A percentile compares a stretch with the other conserved stretches of the same genome.
Conservation (phyloP, 2,329 filamentous ascomycete species). For the Didymosphaeria variabile region DNA sequence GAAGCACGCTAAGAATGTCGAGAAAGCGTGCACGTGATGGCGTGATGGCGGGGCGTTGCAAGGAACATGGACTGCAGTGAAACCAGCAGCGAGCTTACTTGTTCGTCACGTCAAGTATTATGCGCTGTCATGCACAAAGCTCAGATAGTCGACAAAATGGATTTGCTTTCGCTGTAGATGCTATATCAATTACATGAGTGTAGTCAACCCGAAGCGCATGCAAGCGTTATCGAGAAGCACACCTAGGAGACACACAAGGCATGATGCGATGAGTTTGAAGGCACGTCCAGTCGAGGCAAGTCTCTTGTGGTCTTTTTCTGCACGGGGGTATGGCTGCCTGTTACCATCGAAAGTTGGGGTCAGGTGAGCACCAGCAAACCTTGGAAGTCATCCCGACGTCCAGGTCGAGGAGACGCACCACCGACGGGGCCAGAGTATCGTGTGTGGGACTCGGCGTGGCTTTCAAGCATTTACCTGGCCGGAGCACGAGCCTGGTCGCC, state of each 20-base stretch:
- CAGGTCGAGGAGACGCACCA: conserved; percentile 2
- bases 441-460: conserved; percentile 12
- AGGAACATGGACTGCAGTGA: background rate
- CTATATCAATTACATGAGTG: background rate
- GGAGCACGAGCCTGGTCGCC: background rate
- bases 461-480: background rate
- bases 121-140: background rate
- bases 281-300: background rate
- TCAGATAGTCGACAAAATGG: background rate
- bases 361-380: conserved; percentile 1
- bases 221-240: background rate
- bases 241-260: too few relatives aligned
- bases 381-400: background rate
- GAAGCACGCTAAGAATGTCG: background rate
- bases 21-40: background rate
- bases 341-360: background rate
- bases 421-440: background rate
- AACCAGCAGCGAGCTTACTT: background rate
- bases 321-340: background rate
- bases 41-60: background rate
- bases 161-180: background rate
- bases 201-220: background rate
- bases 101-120: background rate
- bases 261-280: background rate
- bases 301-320: background rate